These are phyloP conservation scores for Aspergillus intermedius DNA, from an alignment of 2,329 filamentous ascomycete genomes.

Conservation along the genomic window DNA sequence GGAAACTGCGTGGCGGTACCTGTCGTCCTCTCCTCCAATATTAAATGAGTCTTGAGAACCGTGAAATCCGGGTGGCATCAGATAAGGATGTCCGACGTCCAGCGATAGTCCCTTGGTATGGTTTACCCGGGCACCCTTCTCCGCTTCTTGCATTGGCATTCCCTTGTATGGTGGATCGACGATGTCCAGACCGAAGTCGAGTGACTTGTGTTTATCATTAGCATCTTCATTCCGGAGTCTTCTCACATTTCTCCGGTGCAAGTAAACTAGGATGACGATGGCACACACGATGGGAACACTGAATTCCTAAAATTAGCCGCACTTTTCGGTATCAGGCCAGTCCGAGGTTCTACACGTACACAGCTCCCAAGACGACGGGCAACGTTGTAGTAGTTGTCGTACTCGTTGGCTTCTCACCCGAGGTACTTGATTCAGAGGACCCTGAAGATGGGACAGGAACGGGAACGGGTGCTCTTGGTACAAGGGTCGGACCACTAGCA, in stretches of 20 bases:
- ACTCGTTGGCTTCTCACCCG: slow-evolving; percentile 53
- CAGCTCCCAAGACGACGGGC: slow-evolving; percentile 62
- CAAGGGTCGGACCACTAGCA: slow-evolving; percentile 20
- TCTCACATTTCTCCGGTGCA: slow-evolving; percentile 72
- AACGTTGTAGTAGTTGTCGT: slow-evolving; percentile 52
- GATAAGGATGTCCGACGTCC: slow-evolving; percentile 72
- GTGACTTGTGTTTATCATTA: slow-evolving; percentile 78
- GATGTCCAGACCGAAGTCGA: slow-evolving; percentile 81
- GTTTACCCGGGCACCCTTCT: slow-evolving; percentile 34
- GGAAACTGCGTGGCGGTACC: slow-evolving; percentile 56
- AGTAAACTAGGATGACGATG: slow-evolving; percentile 60
- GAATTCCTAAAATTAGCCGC: slow-evolving; percentile 17
- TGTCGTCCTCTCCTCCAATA: slow-evolving; percentile 67
- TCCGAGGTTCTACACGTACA: slow-evolving; percentile 54
- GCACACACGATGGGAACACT: slow-evolving; percentile 72
- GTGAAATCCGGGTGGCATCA: slow-evolving; percentile 78
- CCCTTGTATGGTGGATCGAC: slow-evolving; percentile 30
- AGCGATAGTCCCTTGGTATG: slow-evolving; percentile 51
- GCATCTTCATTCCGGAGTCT: slow-evolving; percentile 70
- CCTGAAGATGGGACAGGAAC: slow-evolving; percentile 15
- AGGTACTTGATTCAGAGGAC: slow-evolving; percentile 24
- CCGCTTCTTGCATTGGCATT: slow-evolving; percentile 51
- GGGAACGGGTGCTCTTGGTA: slow-evolving; percentile 20
- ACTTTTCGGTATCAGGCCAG: neutral
- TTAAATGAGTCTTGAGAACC: slow-evolving; percentile 79